Evolutionary conservation across 352 stramenopile species (phyloP), one percentile per base, ranked within the genome.

Genomic region (Phytopythium chamaehyphon): DNA sequence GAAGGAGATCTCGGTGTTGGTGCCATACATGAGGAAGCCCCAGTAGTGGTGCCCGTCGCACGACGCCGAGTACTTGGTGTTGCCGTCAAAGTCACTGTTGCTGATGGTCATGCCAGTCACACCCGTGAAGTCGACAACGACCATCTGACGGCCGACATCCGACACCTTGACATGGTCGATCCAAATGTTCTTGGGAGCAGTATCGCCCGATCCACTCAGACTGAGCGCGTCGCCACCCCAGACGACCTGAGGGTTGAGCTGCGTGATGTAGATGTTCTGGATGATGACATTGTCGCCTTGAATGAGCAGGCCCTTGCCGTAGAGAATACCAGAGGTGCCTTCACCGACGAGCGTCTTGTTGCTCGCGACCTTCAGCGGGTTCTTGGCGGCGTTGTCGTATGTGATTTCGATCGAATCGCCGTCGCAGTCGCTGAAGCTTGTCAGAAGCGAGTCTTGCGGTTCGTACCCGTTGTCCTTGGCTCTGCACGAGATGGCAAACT

Each of bases 21-120:
- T 59, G 26, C 50, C 57, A 26, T 67, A 66, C 0, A 63, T 8
- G n/a, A 66, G 22, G 49, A 66, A 62, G 0, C 67, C 67, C 66
- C 66, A 80, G 58, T 76, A 76, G 53, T 80, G 70, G 39, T 58
- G 66, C 8, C 62, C 61, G n/a, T 77, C 66, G 38, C 70, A 81
- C 40, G 64, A 56, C 1, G 60, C 48, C 16, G 59, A 66, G 35
- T 45, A 73, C 15, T 22, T 1, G 10, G 64, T 69, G 24, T 55
- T 31, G 35, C 64, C 64, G 37, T 73, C 64, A 58, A 73, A 73
- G 23, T 73, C 55, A 33, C 52, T 71, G 59, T 73, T 74, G 43
- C 64, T 75, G 55, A 81, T 63, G 5, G 66, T 77, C 23, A 73
- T 28, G 6, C 56, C 66, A 38, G 61, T 66, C 1, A 62, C 56